Evolutionary conservation across 2,329 filamentous ascomycete species (phyloP).

Genomic region (Aspergillus oerlinghausenensis): DNA sequence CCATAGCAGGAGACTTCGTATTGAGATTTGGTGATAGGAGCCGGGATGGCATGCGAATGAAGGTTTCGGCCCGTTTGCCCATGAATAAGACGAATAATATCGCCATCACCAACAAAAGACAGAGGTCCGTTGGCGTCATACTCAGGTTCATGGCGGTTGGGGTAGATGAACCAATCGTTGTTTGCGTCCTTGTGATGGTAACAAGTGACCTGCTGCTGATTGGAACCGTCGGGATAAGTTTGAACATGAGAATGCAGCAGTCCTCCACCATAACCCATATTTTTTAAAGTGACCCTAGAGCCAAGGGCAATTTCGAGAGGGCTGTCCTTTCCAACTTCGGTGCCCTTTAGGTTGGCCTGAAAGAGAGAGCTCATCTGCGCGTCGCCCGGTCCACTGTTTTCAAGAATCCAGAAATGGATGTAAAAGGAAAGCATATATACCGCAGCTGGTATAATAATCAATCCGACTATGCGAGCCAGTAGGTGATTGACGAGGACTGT

Average conservation of each 20-base stretch:
- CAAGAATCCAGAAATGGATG: constrained; percentile 87
- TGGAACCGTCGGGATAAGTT: constrained; percentile 89
- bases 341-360: constrained; percentile 92
- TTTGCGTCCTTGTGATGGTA: constrained; percentile 99
- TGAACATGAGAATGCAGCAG: constrained; percentile 95
- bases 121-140: constrained; percentile 69
- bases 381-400: constrained; percentile 91
- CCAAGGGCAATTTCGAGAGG: constrained; percentile 87
- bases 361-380: constrained; percentile 99
- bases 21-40: constrained; percentile 83
- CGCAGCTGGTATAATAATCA: constrained; percentile 82
- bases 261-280: constrained; percentile 98
- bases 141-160: constrained; percentile 71
- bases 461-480: constrained; percentile 71
- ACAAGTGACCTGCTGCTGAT: constrained; percentile 95
- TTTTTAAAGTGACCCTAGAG: constrained; percentile 89
- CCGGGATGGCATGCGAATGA: constrained; percentile 86
- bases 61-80: constrained; percentile 94
- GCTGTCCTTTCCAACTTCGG: constrained; percentile 89
- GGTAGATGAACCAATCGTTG: constrained; percentile 99
- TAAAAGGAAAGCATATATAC: constrained; percentile 97
- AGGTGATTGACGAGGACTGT: constrained; percentile 70
- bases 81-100: constrained; percentile 81
- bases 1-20: constrained; percentile 94
- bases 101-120: constrained; percentile 70